These are phyloP conservation scores for Tolypocladium guangdongense DNA, from an alignment of 2,329 filamentous ascomycete species.

Conservation along the genomic window DNA sequence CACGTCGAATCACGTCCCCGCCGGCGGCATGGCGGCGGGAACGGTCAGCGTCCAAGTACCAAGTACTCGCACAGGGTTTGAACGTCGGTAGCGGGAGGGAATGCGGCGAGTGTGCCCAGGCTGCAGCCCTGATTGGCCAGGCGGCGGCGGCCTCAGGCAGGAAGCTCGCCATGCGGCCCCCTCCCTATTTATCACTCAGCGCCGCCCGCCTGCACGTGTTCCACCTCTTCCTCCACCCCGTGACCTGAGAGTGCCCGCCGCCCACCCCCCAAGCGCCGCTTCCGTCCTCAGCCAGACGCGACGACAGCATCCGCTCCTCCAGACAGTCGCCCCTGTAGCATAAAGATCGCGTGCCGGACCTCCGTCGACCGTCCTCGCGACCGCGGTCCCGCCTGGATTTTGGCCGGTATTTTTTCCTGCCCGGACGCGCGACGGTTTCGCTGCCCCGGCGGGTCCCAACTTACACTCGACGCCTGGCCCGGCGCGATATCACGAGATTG, in stretches of 20 bases:
- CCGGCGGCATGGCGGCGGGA: too few species aligned
- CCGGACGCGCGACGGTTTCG: conserved; percentile 8
- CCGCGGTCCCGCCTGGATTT: conserved; percentile 3
- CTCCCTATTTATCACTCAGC: conserved; percentile 4
- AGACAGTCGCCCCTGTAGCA: conserved; percentile 12
- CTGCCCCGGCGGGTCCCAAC: conserved; percentile 11
- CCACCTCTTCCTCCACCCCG: conserved; percentile 7
- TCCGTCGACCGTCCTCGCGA: conserved; percentile 3
- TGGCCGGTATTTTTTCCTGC: conserved; percentile 4
- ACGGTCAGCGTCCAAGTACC: too few species aligned
- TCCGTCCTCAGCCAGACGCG: conserved; percentile 1
- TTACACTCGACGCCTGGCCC: conserved; percentile 15
- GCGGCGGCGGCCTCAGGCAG: conserved; percentile 4
- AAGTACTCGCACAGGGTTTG: too few species aligned
- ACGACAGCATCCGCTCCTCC: background rate
- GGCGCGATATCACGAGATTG: conserved; percentile 38
- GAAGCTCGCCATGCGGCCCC: background rate
- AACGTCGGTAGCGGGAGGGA: background rate
- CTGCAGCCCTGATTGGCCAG: conserved; percentile 3
- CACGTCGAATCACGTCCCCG: too few species aligned
- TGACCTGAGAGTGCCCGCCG: conserved; percentile 5
- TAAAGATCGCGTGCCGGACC: conserved; percentile 12
- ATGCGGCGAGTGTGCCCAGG: background rate
- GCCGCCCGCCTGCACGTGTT: conserved; percentile 8
- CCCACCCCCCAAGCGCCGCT: background rate